Base-by-base conservation (phyloP, 139 green algal species). In the Chlamydomonas sp. region DNA sequence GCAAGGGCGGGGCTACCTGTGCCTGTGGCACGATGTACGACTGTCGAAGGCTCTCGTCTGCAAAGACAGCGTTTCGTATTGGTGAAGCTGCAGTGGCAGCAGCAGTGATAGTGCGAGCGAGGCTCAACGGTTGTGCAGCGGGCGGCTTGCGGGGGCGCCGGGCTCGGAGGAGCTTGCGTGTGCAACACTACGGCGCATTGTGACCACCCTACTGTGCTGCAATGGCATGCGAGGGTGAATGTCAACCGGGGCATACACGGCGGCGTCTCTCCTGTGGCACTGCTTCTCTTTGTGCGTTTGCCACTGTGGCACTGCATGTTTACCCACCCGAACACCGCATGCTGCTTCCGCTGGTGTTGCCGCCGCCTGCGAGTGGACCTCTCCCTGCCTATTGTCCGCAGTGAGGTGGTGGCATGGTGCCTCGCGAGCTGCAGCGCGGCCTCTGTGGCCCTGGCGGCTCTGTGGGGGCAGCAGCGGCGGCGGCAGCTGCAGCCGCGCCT, bases 331-430 rank as follows among this genome's bases (percentile, higher is more conserved):
- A 18, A 77, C 71, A 6, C 20, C 3, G 18, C 18, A 77, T 49
- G 31, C 31, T 49, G 31, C 31, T 49, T 49, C 31, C 31, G 31
- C 31, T 49, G 31, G 31, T 49, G 31, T 49, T 49, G 31, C 31
- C 31, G 31, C 31, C 31, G 31, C 31, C 31, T 49, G 31, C 31
- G 31, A 49, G 31, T 49, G 3, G 3, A 4, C 67, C 67, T 15
- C 67, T 73, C 14, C 9, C 67, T 5, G 20, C 67, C n/a, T 18
- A 9, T 1, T 67, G 8, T 8, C 63, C 4, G 31, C 83, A 88
- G 84, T 9, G 84, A 83, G 66, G 64, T 88, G 31, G 84, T 88
- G 1, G 84, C 64, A 59, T 88, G 84, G 84, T 88, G 84, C 76
- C 17, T 88, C 75, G 84, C 79, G 60, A 83, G 69, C 63, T 88